Evolutionary conservation across 129 eudicot genomes (phyloP).

Genomic region (Tanacetum coccineum): DNA sequence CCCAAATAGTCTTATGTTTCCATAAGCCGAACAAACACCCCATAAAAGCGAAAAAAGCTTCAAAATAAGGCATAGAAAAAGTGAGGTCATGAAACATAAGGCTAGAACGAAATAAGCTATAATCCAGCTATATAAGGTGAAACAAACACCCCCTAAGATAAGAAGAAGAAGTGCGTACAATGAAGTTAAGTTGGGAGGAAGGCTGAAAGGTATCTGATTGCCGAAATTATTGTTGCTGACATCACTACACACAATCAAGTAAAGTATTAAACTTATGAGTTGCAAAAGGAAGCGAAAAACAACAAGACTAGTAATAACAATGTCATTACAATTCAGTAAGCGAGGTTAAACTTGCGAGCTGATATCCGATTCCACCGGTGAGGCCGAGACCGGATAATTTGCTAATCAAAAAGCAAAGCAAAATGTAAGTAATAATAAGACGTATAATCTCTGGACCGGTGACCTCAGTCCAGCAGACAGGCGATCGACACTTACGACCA

Average conservation of each 20-base stretch:
- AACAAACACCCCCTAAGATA: too few species aligned
- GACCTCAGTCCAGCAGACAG: too few species aligned
- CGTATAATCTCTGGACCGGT: too few species aligned
- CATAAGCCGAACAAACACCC: too few species aligned
- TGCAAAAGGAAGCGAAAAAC: neutral
- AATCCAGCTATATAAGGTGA: too few species aligned
- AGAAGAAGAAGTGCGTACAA: conserved; percentile 15
- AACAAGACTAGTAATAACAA: neutral
- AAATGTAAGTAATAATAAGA: too few species aligned
- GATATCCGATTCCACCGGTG: conserved; percentile 52
- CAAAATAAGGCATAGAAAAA: too few species aligned
- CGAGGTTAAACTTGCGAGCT: conserved; percentile 43
- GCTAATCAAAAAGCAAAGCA: conserved; percentile 26
- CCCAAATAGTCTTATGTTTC: too few species aligned
- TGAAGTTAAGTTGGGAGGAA: conserved; percentile 31
- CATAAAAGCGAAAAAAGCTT: too few species aligned
- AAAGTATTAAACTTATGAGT: neutral
- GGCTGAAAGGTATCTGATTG: conserved; percentile 36
- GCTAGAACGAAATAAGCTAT: too few species aligned
- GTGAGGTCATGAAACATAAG: too few species aligned
- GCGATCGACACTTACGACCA: too few species aligned
- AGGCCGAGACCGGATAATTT: conserved; percentile 42
- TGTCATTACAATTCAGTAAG: conserved; percentile 51
- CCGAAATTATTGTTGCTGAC: conserved; percentile 32
- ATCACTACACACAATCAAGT: conserved; percentile 24